Evolutionary conservation across 257 asterid genomes (phyloP), one percentile per base, ranked within the genome.

Genomic region (Thymus mandschuricus): DNA sequence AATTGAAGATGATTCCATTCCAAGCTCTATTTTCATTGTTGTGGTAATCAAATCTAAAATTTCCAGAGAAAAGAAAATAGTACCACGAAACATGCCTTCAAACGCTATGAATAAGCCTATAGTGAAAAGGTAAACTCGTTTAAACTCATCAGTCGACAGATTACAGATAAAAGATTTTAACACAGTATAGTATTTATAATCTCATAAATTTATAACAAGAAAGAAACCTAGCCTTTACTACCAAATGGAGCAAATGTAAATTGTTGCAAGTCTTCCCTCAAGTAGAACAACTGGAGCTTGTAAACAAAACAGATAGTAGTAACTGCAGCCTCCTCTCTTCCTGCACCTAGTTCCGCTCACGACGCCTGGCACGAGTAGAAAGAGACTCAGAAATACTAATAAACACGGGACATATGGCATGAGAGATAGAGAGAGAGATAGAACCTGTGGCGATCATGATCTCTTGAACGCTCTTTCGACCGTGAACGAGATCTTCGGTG

Each of bases 391-490:
- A 30, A 59, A 35, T 51, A 21, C 21, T 21, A 68, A 40, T 8
- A 35, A 6, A 15, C 31, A 67, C 31, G 34, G 60, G 45, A 8
- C 3, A 30, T 8, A 51, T 56, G 54, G 66, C 9, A 35, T 12
- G 15, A 63, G 34, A 45, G 13, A 31, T 38, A 51, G 58, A 38
- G 41, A 38, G 41, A 4, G 41, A 38, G 7, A 38, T 3, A 8
- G 49, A 66, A 94, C 99, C 98, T 94, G 90, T 81, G 79, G 78
- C 93, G 97, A 77, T 91, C 97, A 72, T 91, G 84, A 81, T 91
- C 98, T 70, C 97, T 86, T 46, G 97, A 81, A 52, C 90, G 96
- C 58, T 89, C 98, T 68, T 40, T 84, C 12, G 97, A 93, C 12
- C 96, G 84, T 33, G 99, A 94, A 35, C 99, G 96, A 31, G 99